phyloP scores from a whole-genome alignment of 352 stramenopile genomes.

The Phytophthora sansomeana region DNA sequence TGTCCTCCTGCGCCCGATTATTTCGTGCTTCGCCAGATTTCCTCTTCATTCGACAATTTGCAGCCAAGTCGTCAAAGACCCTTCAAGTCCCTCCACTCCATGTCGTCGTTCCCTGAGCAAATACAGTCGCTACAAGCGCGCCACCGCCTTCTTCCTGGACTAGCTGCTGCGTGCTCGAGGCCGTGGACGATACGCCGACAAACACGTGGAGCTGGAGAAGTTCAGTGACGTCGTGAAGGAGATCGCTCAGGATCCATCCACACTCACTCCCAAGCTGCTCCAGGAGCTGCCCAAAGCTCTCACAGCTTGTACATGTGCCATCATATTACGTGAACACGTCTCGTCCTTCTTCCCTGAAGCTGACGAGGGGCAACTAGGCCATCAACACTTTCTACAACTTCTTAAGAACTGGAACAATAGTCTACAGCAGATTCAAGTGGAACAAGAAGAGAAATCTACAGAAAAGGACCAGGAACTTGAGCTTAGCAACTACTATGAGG shows the following conservation, averaged over 20 bases:
- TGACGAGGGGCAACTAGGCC: background rate
- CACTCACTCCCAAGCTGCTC: no score
- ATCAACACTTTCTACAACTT: conserved; percentile 5
- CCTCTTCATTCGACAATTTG: no score
- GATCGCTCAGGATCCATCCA: no score
- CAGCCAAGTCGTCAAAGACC: no score
- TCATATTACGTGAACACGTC: conserved; percentile 17
- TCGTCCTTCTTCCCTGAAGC: conserved; percentile 16
- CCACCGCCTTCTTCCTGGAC: conserved; percentile 32
- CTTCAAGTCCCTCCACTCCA: no score
- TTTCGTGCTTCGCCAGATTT: no score
- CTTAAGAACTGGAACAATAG: background rate
- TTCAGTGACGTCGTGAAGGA: conserved; percentile 13
- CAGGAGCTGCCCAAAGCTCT: conserved; percentile 24
- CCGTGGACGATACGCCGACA: background rate
- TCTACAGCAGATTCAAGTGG: no score
- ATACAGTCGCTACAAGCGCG: conserved; percentile 26
- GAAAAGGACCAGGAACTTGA: no score
- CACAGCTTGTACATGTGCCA: conserved; percentile 13
- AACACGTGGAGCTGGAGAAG: background rate
- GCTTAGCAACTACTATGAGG: conserved; percentile 28
- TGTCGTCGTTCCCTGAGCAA: background rate
- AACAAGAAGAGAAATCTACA: no score
- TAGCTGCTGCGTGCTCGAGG: conserved; percentile 25
- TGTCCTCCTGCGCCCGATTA: no score